Evolutionary conservation across 345 rosid species (phyloP).

Genomic region (Gossypium bickii): DNA sequence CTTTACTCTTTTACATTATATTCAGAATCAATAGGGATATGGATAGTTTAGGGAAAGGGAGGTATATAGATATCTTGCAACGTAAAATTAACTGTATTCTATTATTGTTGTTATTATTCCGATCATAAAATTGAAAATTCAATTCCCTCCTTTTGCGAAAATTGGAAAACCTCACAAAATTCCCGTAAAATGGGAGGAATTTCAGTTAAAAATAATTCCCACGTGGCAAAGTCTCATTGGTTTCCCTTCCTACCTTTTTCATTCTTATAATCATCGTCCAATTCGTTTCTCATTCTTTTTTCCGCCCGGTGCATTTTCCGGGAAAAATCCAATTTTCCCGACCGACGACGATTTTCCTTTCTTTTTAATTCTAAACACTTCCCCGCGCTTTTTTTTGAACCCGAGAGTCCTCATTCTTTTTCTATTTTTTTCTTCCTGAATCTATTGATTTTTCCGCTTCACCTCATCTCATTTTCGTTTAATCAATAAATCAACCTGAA

Average conservation of each 20-base stretch:
- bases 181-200: slow-evolving; percentile 23
- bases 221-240: slow-evolving; percentile 34
- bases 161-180: slow-evolving; percentile 15
- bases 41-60: too few relatives aligned
- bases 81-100: too few relatives aligned
- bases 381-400: neutral
- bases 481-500: neutral
- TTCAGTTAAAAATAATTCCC: slow-evolving; percentile 21
- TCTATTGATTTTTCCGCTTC: neutral
- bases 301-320: slow-evolving; percentile 38
- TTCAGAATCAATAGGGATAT: too few relatives aligned
- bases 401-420: neutral
- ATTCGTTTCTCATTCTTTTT: neutral
- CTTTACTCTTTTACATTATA: rapidly evolving
- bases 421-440: neutral
- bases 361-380: neutral
- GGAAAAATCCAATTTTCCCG: slow-evolving; percentile 17
- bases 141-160: neutral
- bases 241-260: neutral
- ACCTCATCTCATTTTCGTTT: neutral
- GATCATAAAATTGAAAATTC: neutral
- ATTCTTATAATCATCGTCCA: slow-evolving; percentile 1
- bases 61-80: too few relatives aligned
- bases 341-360: neutral
- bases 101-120: neutral